Percentiles rank a stretch among this genome's conserved stretches.
phyloP scores from a whole-genome alignment of 2,329 filamentous ascomycete species.

The Hymenoscyphus fructigenus region DNA sequence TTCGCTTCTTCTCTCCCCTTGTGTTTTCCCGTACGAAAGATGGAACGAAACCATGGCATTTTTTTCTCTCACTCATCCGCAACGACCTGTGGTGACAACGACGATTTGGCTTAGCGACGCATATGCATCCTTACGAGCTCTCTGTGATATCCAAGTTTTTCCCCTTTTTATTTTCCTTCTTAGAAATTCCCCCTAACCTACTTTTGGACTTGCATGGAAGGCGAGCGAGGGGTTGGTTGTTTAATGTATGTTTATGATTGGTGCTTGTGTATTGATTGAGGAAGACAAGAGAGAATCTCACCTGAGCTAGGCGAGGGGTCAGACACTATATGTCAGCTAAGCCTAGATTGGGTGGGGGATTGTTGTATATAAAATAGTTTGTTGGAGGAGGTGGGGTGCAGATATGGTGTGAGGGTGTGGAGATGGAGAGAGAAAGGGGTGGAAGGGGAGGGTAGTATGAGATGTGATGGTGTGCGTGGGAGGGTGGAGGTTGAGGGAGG shows the following conservation, averaged over 20 bases:
- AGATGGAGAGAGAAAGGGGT: no score
- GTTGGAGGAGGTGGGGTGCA: not conserved
- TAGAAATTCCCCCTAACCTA: not conserved
- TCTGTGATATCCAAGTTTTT: constrained; percentile 20
- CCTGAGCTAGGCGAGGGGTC: not conserved
- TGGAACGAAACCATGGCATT: not conserved
- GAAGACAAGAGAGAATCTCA: not conserved
- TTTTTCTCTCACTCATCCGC: constrained; percentile 5
- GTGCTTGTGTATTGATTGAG: not conserved
- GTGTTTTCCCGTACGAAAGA: no score
- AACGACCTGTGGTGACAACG: no score
- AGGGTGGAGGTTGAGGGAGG: not conserved
- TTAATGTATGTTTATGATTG: constrained; percentile 3
- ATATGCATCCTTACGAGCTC: constrained; percentile 21
- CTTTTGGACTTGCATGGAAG: not conserved
- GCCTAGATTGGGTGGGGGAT: not conserved
- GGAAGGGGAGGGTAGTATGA: not conserved
- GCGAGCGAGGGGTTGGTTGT: not conserved
- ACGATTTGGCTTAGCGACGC: constrained; percentile 27
- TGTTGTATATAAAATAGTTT: constrained; percentile 1
- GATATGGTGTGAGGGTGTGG: no score
- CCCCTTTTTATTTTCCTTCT: not conserved
- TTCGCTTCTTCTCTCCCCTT: constrained; percentile 5
- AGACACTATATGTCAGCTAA: no score
- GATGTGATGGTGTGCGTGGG: not conserved